These are phyloP conservation scores for Ogataea nitratoaversa DNA, from an alignment of 805 yeast species.

Conservation along the genomic window DNA sequence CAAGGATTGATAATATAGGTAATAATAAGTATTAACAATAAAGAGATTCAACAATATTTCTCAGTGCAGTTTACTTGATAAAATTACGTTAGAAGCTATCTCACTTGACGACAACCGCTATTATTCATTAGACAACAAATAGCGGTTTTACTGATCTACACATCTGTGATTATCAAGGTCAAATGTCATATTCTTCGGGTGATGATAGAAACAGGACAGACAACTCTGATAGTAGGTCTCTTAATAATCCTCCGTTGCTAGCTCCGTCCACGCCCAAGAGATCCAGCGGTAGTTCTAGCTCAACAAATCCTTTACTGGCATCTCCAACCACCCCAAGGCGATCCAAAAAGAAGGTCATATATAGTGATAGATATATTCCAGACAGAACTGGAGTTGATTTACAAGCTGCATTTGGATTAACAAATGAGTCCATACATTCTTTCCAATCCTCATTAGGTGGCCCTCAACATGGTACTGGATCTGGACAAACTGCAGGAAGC, in stretches of 20 bases:
- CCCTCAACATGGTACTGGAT: conserved; percentile 6
- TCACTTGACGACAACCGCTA: not conserved
- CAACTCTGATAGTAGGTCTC: conserved; percentile 4
- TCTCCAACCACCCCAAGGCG: conserved; percentile 48
- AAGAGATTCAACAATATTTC: too few species aligned
- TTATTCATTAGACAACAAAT: too few species aligned
- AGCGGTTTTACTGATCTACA: too few species aligned
- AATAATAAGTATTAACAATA: too few species aligned
- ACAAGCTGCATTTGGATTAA: conserved; percentile 74
- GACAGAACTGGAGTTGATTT: conserved; percentile 80
- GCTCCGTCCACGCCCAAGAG: conserved; percentile 22
- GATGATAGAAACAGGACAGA: not conserved
- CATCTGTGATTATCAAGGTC: too few species aligned
- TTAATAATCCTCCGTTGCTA: conserved; percentile 10
- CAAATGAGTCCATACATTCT: conserved; percentile 12
- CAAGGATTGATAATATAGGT: too few species aligned
- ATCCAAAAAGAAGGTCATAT: conserved; percentile 41
- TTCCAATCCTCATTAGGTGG: conserved; percentile 5
- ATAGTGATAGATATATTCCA: conserved; percentile 87
- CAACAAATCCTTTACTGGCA: conserved; percentile 18
- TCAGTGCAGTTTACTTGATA: too few species aligned
- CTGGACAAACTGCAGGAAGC: conserved; percentile 1
- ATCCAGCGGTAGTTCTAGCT: conserved; percentile 5
- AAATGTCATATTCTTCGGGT: conserved; percentile 3
- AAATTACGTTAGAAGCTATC: too few species aligned